These are phyloP conservation scores for Botryotinia narcissicola DNA, from an alignment of 2,329 filamentous ascomycete genomes.

Conservation along the genomic window DNA sequence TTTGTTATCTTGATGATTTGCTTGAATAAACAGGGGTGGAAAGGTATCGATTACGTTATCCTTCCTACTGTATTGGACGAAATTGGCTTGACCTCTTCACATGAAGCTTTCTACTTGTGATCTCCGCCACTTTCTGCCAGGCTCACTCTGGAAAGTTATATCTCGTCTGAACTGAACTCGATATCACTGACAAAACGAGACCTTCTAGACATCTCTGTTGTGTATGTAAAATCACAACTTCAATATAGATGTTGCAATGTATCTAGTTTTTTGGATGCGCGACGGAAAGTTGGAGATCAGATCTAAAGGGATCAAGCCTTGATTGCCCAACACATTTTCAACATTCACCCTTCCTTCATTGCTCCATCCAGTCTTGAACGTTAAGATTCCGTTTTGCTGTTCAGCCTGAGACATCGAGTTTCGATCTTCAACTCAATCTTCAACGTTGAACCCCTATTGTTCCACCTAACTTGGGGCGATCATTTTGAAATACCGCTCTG, in stretches of 20 bases:
- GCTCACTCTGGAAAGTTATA: background rate
- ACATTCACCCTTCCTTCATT: background rate
- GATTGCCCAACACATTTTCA: background rate
- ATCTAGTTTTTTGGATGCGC: background rate
- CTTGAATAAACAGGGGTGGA: rapidly evolving
- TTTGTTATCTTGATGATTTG: background rate
- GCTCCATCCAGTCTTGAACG: background rate
- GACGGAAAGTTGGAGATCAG: background rate
- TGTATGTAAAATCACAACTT: background rate
- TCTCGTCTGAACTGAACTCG: background rate
- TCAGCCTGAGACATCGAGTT: background rate
- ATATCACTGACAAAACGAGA: background rate
- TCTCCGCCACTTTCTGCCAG: background rate
- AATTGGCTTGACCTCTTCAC: background rate
- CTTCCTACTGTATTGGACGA: background rate
- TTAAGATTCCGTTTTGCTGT: background rate
- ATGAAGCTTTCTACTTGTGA: background rate
- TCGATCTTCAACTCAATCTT: background rate
- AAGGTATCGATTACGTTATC: background rate
- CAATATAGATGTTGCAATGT: background rate
- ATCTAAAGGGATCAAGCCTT: background rate
- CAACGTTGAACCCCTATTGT: background rate
- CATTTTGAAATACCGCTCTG: background rate
- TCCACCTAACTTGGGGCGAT: background rate
- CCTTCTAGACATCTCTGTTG: background rate